Evolutionary conservation across 768 basidiomycete genomes (phyloP), one percentile per base, ranked within the genome.

Genomic region (Mycena polygramma): DNA sequence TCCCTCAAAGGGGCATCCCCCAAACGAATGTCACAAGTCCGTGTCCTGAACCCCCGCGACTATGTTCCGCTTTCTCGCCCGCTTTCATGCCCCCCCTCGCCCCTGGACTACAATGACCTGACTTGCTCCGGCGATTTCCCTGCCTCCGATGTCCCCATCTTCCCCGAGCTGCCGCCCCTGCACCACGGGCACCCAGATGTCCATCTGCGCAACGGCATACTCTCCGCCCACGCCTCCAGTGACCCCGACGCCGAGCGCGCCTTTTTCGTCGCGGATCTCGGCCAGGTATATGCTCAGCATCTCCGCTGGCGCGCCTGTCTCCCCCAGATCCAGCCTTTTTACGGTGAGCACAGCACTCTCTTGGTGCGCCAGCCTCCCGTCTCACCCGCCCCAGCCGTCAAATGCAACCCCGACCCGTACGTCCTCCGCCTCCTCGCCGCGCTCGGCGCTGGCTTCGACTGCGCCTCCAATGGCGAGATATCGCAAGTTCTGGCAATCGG

Each of bases 321-420:
- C 22, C 92, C 94, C 5, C 89, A 93, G 63, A 90, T 98, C n/a
- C 91, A 95, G 73, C 96, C 96, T 14, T 97, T 94, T 83, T 98
- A 97, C 81, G 97, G 95, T 95, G 72, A 68, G 91, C n/a, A n/a
- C 83, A 68, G 8, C 37, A 41, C 63, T 58, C 68, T 58, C 41
- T 53, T 20, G 8, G 41, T 20, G 15, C 45, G 7, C 61, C 49
- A 41, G 57, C 69, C 72, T 77, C 75, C 70, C 77, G 63, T 60
- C 70, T 68, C 74, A 77, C 76, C 54, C 76, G 39, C 59, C 70
- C 71, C 78, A 96, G 96, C 98, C 69, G 90, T 99, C 77, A 99
- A 99, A 84, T 98, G 96, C 83, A 99, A 99, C 84, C 97, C 98
- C 24, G 97, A 99, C 77, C 96, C 96, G 5, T 95, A 95, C 77